Evolutionary conservation across 73 alveolate genomes (phyloP).

Genomic region (Halteria grandinella): DNA sequence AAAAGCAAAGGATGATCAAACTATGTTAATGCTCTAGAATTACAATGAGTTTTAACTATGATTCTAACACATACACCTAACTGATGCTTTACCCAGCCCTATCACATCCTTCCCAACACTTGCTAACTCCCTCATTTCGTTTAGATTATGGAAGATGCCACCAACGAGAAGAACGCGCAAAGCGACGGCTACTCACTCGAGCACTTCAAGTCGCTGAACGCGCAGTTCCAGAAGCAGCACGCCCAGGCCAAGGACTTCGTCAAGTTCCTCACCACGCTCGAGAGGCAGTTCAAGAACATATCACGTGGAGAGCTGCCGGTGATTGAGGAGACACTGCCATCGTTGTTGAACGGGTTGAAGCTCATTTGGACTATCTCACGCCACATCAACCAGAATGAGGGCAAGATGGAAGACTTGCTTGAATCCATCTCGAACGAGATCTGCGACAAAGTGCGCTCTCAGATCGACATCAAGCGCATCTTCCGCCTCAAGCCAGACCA

Average conservation of each 20-base stretch:
- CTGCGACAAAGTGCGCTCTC: slow-evolving; percentile 93
- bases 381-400: slow-evolving; percentile 91
- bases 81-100: too few species aligned
- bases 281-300: slow-evolving; percentile 94
- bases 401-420: slow-evolving; percentile 91
- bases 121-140: too few species aligned
- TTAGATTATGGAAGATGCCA: too few species aligned
- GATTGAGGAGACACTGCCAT: slow-evolving; percentile 96
- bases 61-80: too few species aligned
- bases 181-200: slow-evolving; percentile 57
- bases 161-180: too few species aligned
- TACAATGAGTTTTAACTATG: too few species aligned
- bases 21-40: too few species aligned
- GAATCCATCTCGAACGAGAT: slow-evolving; percentile 95
- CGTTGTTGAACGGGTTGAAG: slow-evolving; percentile 94
- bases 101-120: too few species aligned
- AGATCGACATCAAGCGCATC: slow-evolving; percentile 87
- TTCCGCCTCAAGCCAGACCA: slow-evolving; percentile 83
- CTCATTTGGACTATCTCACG: slow-evolving; percentile 97
- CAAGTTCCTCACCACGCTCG: slow-evolving; percentile 95
- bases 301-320: slow-evolving; percentile 92
- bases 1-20: too few species aligned
- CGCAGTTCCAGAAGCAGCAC: slow-evolving; percentile 87
- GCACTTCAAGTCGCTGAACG: slow-evolving; percentile 67
- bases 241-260: slow-evolving; percentile 98